Evolutionary conservation across 1,284 basidiomycete species (phyloP), one percentile per base, ranked within the genome.

Genomic region (Coniferiporia sulphurascens): DNA sequence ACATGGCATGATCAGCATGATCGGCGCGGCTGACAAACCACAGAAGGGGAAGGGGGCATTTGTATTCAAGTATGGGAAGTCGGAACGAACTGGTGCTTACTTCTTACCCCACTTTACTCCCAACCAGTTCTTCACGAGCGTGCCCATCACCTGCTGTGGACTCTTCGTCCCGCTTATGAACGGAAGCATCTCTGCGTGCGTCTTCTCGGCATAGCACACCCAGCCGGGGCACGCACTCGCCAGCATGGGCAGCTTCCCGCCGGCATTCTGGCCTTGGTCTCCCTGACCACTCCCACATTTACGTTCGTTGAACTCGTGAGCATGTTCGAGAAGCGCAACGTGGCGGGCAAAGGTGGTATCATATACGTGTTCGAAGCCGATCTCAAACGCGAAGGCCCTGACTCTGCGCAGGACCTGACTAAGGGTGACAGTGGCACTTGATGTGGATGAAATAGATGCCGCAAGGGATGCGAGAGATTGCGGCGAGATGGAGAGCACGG

Each of bases 131-230:
- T 99, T 99, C 58, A 95, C 93, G 48, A 99, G 74, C 2, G 89
- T 89, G 4, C 97, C 97, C 83, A 96, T 93, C 54, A 97, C 80
- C 67, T 95, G 95, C 72, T 98, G 95, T 8, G 94, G 90, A 67
- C 93, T 96, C 74, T 97, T 94, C 45, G 92, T 93, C 27, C 78
- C 78, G 49, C 90, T 85, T 60, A 99, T 88, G 67, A 95, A 93
- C 1, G 94, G 93, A 9, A 99, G 72, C 78, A 99, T 88, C 71
- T 97, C 95, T 1, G 89, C 79, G 69, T 98, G 96, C 0, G 96
- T 90, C 79, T 99, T 99, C 75, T 99, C 97, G 15, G 95, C 96
- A 70, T 98, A 99, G 72, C 96, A 99, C 58, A 99, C 90, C 97
- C 97, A 99, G 22, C 97, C 97, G 0, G 97, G 97, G 75, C 97